Base-by-base conservation (phyloP, 352 stramenopile species). In the Pilasporangium apinafurcum region DNA sequence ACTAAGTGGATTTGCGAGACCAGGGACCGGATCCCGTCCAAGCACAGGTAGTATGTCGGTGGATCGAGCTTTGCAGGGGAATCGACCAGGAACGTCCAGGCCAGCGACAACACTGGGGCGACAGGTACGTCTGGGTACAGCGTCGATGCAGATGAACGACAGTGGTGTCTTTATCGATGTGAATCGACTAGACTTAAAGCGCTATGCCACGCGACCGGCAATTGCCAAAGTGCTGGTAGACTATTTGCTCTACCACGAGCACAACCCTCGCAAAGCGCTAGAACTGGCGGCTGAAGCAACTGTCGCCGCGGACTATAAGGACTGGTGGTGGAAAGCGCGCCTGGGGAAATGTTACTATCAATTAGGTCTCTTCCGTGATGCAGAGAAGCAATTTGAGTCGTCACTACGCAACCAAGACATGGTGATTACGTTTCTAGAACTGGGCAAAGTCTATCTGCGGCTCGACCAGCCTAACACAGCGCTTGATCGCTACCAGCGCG, bases 281-380 rank as follows among this genome's bases (percentile, higher is more conserved):
- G 89, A 97, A 56, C 71, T 97, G 8, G 87, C 86, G 20, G 84
- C 89, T 3, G 87, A 96, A 49, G 91, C 83, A 13, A 97, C 87
- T 0, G 76, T 91, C 17, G 81, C 68, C 5, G 71, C 67, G 4
- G 83, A 94, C 29, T 97, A 92, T 56, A 92, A 95, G 53, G 84
- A 96, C 58, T 98, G 91, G 91, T 97, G 86, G 85, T 98, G 92
- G 92, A 97, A 98, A 53, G 73, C 78, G n/a, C 70, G 87, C 8
- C 55, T 97, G 14, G 92, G 87, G 28, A 96, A 97, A 55, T 97
- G 87, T 64, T 97, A 97, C 69, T 97, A 97, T 57, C 88, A 96
- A 47, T 60, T 97, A 5, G 86, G 91, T 8, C 68, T 98, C 18
- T 89, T 95, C 32, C 81, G 92, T 14, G 92, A 98, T 37, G 90